A percentile compares a stretch with the other conserved stretches of the same genome.
Conservation (phyloP, 495 filamentous ascomycete species). For the Tuber borchii region DNA sequence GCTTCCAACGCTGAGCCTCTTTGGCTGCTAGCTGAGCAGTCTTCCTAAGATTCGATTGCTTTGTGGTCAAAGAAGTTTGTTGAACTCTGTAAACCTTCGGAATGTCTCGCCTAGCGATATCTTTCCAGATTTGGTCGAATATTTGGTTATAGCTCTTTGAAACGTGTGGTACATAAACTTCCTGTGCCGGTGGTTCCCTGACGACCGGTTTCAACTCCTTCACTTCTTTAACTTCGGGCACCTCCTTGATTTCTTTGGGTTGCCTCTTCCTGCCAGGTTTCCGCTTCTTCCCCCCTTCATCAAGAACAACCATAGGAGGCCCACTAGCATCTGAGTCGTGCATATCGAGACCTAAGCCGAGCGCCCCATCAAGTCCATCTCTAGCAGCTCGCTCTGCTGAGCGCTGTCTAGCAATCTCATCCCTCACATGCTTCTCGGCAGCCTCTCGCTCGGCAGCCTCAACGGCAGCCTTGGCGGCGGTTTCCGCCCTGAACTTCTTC, state of each 20-base stretch:
- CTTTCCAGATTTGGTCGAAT: conserved; percentile 96
- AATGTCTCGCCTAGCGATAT: conserved; percentile 87
- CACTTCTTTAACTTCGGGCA: conserved; percentile 52
- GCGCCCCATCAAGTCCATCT: conserved; percentile 64
- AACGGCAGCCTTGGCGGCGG: conserved; percentile 63
- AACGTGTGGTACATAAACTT: conserved; percentile 57
- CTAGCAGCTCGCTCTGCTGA: conserved; percentile 58
- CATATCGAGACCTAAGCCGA: conserved; percentile 51
- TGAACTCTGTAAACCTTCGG: conserved; percentile 85
- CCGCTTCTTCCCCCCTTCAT: conserved; percentile 61
- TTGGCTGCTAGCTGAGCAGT: conserved; percentile 95
- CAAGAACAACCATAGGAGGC: conserved; percentile 75
- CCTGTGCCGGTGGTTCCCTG: conserved; percentile 45
- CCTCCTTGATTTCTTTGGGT: conserved; percentile 43
- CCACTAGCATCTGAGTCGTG: conserved; percentile 75
- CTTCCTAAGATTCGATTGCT: conserved; percentile 89
- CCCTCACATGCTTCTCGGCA: conserved; percentile 78
- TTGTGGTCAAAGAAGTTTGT: conserved; percentile 69
- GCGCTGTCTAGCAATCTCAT: conserved; percentile 62
- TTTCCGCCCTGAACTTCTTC: conserved; percentile 74
- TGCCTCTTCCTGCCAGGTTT: conserved; percentile 44
- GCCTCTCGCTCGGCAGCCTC: conserved; percentile 78
- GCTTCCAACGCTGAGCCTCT: conserved; percentile 94
- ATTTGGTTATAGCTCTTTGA: conserved; percentile 94
- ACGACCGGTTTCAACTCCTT: conserved; percentile 57